Evolutionary conservation across 2,329 filamentous ascomycete species (phyloP).

Genomic region (Pseudogymnoascus destructans): DNA sequence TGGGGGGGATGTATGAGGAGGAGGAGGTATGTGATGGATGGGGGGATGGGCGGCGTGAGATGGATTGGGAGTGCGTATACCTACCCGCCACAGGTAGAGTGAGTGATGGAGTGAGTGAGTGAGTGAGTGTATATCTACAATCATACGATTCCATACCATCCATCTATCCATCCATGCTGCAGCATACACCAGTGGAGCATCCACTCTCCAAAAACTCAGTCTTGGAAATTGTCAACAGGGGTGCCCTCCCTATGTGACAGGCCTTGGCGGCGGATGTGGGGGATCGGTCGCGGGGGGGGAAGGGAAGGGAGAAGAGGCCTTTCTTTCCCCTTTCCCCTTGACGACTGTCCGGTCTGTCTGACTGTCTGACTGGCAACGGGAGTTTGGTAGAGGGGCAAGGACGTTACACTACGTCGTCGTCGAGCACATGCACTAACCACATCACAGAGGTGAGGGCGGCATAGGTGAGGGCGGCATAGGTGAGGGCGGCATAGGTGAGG

Average conservation of each 20-base stretch:
- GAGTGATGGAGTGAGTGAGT: neutral
- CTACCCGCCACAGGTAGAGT: too few relatives aligned
- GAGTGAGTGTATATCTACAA: neutral
- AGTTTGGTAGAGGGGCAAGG: neutral
- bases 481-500: too few relatives aligned
- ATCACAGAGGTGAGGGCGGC: neutral
- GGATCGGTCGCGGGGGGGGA: neutral
- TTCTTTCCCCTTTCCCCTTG: too few relatives aligned
- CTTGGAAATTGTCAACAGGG: neutral
- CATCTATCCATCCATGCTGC: too few relatives aligned
- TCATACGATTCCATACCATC: too few relatives aligned
- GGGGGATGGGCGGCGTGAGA: neutral
- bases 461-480: neutral
- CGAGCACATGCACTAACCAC: neutral
- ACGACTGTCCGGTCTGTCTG: too few relatives aligned
- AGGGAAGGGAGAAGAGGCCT: too few relatives aligned
- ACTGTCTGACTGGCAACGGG: too few relatives aligned
- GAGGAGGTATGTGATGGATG: neutral
- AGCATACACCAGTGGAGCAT: neutral
- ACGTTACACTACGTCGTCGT: neutral
- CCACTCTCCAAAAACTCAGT: neutral
- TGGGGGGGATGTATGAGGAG: neutral
- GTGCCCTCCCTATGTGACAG: neutral
- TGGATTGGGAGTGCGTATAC: neutral
- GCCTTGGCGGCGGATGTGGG: neutral